phyloP scores from a whole-genome alignment of 768 basidiomycete genomes.

The Hebeloma cylindrosporum region DNA sequence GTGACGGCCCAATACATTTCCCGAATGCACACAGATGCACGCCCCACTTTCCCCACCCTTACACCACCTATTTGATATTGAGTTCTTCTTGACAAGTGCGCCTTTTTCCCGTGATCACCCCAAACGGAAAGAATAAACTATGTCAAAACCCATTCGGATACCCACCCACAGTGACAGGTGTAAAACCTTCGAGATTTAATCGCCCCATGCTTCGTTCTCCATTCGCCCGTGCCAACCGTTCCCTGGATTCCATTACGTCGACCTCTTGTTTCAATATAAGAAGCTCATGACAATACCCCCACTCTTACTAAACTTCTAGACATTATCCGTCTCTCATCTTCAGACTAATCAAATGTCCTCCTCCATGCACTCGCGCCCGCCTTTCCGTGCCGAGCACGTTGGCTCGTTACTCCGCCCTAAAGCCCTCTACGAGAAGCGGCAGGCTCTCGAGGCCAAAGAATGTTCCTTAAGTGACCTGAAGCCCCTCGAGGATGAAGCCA shows the following conservation, averaged over 20 bases:
- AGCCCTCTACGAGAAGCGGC: conserved; percentile 48
- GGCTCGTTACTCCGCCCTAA: conserved; percentile 60
- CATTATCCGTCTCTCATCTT: conserved; percentile 12
- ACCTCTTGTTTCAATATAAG: conserved; percentile 28
- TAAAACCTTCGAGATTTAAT: no score
- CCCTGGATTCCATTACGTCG: conserved; percentile 21
- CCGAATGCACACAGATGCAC: no score
- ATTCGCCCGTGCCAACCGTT: conserved; percentile 5
- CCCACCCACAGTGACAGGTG: conserved; percentile 3
- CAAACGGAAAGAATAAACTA: conserved; percentile 12
- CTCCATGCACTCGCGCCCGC: conserved; percentile 34
- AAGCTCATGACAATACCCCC: conserved; percentile 20
- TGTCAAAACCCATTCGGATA: conserved; percentile 9
- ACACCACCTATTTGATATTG: background rate
- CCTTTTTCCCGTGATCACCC: conserved; percentile 8
- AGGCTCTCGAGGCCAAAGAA: conserved; percentile 40
- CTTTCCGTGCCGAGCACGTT: conserved; percentile 56
- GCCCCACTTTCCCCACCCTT: background rate
- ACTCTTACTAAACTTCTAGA: conserved; percentile 12
- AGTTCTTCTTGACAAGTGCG: background rate
- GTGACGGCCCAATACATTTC: conserved; percentile 4
- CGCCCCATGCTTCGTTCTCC: conserved; percentile 15
- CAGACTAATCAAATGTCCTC: conserved; percentile 17
- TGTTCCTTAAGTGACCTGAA: conserved; percentile 45
- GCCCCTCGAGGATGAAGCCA: conserved; percentile 51